Evolutionary conservation across 139 green algal genomes (phyloP), one percentile per base, ranked within the genome.

Genomic region (Chlamydomonas asymmetrica): DNA sequence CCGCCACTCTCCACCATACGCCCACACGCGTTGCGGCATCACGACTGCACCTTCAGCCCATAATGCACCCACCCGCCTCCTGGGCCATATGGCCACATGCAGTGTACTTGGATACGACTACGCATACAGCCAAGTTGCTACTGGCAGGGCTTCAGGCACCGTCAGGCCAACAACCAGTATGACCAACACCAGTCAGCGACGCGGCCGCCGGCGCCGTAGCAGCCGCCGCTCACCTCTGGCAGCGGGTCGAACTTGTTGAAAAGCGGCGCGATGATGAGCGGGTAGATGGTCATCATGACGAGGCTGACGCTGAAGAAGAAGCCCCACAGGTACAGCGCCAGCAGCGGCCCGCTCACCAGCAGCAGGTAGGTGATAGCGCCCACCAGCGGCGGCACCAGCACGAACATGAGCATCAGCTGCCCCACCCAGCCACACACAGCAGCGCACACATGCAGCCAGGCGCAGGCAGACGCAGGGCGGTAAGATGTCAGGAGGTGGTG

Each of bases 231-330:
- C 37, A 85, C 91, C 32, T 88, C 59, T 18, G 82, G 79, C 57
- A 96, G 73, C 4, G 84, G 81, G 34, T 83, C 80, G 72, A 91
- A 97, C 50, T 93, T 98, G 90, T 98, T 98, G 87, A 92, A 90
- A 29, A 94, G 80, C 10, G 90, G 90, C 5, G 82, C 81, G 73
- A 94, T 93, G 74, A 89, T 20, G 25, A 83, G 50, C 3, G 89
- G 88, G 72, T 88, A 90, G 32, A 94, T 79, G 20, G 90, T 91
- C 82, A 98, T 87, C 43, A 94, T 73, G 39, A 97, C 80, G 22
- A 98, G 73, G 13, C 71, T 66, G 29, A 95, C 34, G 0, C 18
- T 74, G n/a, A 97, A 76, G 34, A 95, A 50, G 79, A 98, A 97
- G 22, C 57, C 73, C 91, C 93, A 98, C 43, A 98, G 80, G 63